Evolutionary conservation across 371 early-diverging fungal genomes (phyloP).

Genomic region (Mucor circinelloides): DNA sequence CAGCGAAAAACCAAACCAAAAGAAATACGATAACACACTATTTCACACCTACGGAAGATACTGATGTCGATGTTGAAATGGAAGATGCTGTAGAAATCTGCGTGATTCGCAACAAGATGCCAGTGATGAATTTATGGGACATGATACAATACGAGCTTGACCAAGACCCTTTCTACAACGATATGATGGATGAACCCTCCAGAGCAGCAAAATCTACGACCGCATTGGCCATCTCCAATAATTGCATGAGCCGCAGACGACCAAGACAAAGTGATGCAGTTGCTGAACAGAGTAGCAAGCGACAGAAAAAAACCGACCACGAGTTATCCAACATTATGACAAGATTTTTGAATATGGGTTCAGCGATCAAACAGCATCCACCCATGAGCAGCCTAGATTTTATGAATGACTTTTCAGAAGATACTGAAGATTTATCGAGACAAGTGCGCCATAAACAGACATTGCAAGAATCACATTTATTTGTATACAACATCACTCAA

Average conservation of each 20-base stretch:
- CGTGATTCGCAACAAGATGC: not conserved
- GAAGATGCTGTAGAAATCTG: not conserved
- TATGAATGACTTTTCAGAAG: constrained; percentile 4
- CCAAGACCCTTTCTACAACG: not conserved
- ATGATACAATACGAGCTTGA: not conserved
- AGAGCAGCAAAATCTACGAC: not conserved
- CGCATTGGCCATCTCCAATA: not conserved
- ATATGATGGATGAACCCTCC: not conserved
- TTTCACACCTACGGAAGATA: not conserved
- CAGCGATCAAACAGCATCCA: not conserved
- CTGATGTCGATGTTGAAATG: not conserved
- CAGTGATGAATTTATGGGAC: constrained; percentile 2
- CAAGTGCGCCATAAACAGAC: not conserved
- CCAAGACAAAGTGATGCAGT: not conserved
- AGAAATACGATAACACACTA: not conserved
- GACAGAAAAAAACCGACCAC: not conserved
- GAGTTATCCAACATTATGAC: constrained; percentile 2
- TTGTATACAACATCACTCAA: constrained; percentile 3
- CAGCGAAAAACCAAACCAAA: not conserved
- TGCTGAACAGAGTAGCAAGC: not conserved
- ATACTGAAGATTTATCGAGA: not conserved
- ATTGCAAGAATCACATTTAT: not conserved
- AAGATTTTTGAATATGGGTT: constrained; percentile 3
- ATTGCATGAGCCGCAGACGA: not conserved
- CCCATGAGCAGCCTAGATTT: not conserved